Base-by-base conservation (phyloP, 441 rosid genomes). In the Croton setiger region DNA sequence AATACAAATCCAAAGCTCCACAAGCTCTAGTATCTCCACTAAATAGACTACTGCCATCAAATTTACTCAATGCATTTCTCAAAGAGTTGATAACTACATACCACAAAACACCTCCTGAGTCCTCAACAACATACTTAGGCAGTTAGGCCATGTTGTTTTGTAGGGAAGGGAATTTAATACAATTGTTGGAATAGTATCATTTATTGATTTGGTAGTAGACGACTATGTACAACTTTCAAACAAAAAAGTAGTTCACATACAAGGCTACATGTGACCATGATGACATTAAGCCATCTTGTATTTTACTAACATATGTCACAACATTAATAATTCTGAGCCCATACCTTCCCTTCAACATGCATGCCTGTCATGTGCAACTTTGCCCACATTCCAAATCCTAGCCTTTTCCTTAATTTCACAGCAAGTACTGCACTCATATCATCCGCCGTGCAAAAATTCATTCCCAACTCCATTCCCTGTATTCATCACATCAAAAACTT, bases 341-440 rank as follows among this genome's bases (percentile, higher is more conserved):
- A 35, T 84, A 95, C 99, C 96, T 92, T 95, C 69, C 99, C 99
- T 78, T 90, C 97, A 10, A 95, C 87, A 82, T 95, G 98, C 93
- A 95, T 90, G 77, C 92, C 88, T 57, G 98, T 95, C 72, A 95
- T 69, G 77, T 95, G 97, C 86, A 95, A 79, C 87, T 87, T 95
- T 27, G 98, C 76, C 96, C 87, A 83, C 83, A 95, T 80, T 71
- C 99, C 99, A 70, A 93, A 89, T 74, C 99, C 99, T 33, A 94
- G 80, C 72, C 91, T 86, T 74, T 77, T 94, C 79, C 92, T 88
- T 53, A 90, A 75, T 72, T 89, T 81, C 74, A 95, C 91, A 21
- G 96, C 92, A 56, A 95, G 92, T 76, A 95, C 80, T 11, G 96
- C 89, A 72, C 84, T 83, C 99, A 95, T 95, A 80, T 95, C 97